Evolutionary conservation across 768 basidiomycete genomes (phyloP).

Genomic region (Kwoniella europaea): DNA sequence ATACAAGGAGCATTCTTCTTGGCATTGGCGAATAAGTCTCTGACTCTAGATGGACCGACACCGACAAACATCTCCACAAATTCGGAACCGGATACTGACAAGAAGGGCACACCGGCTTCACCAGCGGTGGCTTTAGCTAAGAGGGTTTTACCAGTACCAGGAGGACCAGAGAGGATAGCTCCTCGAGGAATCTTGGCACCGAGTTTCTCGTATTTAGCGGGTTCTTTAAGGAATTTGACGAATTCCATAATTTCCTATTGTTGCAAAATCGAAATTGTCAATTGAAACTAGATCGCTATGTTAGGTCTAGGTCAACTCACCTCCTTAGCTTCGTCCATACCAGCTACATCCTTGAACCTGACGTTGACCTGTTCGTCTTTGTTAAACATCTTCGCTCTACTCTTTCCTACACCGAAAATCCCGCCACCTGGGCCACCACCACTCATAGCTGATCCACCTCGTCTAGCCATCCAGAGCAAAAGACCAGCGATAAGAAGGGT

Average conservation of each 20-base stretch:
- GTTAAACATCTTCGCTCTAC: slow-evolving; percentile 91
- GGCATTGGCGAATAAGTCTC: slow-evolving; percentile 95
- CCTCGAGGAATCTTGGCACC: slow-evolving; percentile 83
- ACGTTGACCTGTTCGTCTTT: slow-evolving; percentile 92
- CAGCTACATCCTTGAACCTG: slow-evolving; percentile 95
- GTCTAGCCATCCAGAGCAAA: slow-evolving; percentile 81
- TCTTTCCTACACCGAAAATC: slow-evolving; percentile 97
- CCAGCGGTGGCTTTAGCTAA: slow-evolving; percentile 98
- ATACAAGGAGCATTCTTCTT: slow-evolving; percentile 98
- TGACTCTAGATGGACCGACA: slow-evolving; percentile 94
- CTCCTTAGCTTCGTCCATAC: slow-evolving; percentile 99
- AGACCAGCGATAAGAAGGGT: slow-evolving; percentile 89
- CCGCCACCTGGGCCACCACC: slow-evolving; percentile 73
- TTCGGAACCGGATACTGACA: slow-evolving; percentile 97
- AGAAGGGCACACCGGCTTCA: slow-evolving; percentile 96
- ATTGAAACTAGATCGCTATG: too few relatives aligned
- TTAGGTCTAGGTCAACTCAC: slow-evolving; percentile 30
- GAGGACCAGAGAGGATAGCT: slow-evolving; percentile 61
- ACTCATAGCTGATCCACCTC: slow-evolving; percentile 65
- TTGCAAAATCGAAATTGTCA: too few relatives aligned
- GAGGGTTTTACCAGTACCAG: slow-evolving; percentile 97
- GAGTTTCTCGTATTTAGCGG: slow-evolving; percentile 88
- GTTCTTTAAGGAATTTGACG: slow-evolving; percentile 97
- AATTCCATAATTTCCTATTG: slow-evolving; percentile 94
- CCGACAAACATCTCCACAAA: slow-evolving; percentile 99